Percentiles rank a stretch among this genome's conserved stretches.
phyloP scores from a whole-genome alignment of 2,329 filamentous ascomycete genomes.

The Trichoderma aggressivum region DNA sequence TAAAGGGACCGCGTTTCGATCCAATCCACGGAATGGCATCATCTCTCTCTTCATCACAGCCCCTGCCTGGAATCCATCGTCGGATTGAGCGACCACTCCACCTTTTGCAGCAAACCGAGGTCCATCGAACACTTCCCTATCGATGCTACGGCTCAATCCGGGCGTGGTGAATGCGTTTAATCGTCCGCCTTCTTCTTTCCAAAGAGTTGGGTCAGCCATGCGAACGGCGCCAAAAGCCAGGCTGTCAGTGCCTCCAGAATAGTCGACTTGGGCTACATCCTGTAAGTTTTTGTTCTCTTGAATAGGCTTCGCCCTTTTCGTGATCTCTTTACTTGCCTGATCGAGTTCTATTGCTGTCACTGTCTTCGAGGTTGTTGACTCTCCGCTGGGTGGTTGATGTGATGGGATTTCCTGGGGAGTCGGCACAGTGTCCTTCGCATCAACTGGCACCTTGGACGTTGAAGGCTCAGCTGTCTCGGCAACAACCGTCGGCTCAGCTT shows the following conservation, averaged over 20 bases:
- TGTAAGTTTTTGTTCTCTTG: constrained; percentile 19
- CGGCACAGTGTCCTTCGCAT: not conserved
- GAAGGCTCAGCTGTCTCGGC: constrained; percentile 8
- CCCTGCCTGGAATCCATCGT: constrained; percentile 9
- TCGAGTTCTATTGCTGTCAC: constrained; percentile 11
- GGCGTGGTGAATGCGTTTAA: constrained; percentile 15
- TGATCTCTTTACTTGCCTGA: constrained; percentile 22
- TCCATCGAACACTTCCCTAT: constrained; percentile 2
- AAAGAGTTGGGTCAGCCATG: constrained; percentile 17
- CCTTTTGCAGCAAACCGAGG: not conserved
- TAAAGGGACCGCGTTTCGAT: constrained; percentile 16
- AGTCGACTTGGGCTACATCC: constrained; percentile 17
- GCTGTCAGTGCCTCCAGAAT: constrained; percentile 17
- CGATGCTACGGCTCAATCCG: constrained; percentile 13
- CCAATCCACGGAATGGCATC: constrained; percentile 13
- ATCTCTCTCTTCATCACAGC: constrained; percentile 8
- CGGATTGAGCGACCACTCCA: constrained; percentile 16
- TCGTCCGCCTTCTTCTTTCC: constrained; percentile 12
- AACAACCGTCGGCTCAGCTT: not conserved
- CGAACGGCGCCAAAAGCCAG: constrained; percentile 20
- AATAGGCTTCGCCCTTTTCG: constrained; percentile 16
- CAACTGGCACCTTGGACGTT: not conserved
- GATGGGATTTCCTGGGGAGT: not conserved
- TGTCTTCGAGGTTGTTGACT: constrained; percentile 5
- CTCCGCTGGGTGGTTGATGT: not conserved